Evolutionary conservation across 768 basidiomycete species (phyloP), one percentile per base, ranked within the genome.

Genomic region (Hericium coralloides): DNA sequence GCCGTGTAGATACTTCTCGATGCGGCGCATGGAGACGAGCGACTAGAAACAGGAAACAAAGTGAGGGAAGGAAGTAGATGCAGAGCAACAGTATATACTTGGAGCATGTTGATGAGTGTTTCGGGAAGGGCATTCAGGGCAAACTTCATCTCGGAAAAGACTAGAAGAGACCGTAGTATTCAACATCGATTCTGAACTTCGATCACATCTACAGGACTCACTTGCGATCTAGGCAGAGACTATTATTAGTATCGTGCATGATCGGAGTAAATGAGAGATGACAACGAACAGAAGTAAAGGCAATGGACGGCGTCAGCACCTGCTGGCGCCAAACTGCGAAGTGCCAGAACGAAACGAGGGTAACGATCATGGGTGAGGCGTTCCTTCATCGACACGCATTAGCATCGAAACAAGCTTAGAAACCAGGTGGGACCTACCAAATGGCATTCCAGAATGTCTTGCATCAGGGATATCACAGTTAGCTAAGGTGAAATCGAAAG

Each of bases 71-170:
- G 18, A 55, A 31, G 20, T 12, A 25, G 36, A 31, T 36, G 6
- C n/a, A 18, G 14, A 17, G 17, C 7, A 36, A 51, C 17, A 18
- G 58, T 66, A 45, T 7, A 8, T 53, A 83, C 87, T 73, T 97
- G 93, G 7, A 95, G 76, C 73, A 91, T 78, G 64, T 92, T 90
- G 69, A 97, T 92, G 65, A 95, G 84, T 0, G 91, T 92, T 68
- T 95, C 92, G 0, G 94, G 94, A 5, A 97, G 78, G 0, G 87
- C 88, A 63, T 87, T 92, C 55, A 95, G 77, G 5, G 88, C 90
- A 62, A 86, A 95, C 65, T 88, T 87, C 79, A 95, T 83, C 70
- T 94, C 90, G 53, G 79, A 78, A 71, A 95, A 95, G 18, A 95
- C 92, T 82, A 22, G 38, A n/a, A 45, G 43, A 45, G 17, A 45